Conservation (phyloP, 805 yeast genomes). For the Tetrapisispora nanseiensis region DNA sequence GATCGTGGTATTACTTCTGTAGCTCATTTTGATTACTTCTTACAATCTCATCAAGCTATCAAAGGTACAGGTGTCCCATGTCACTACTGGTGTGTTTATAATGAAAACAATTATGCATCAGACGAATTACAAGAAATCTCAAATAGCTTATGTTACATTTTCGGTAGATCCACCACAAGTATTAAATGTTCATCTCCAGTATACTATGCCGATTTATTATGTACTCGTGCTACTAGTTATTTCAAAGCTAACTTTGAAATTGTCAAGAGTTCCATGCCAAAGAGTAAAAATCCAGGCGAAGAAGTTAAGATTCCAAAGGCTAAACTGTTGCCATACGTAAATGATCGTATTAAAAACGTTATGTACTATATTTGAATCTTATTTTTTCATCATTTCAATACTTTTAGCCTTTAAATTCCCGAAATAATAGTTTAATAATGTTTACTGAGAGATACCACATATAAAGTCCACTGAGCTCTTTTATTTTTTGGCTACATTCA, state of each 20-base stretch:
- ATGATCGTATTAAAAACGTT: slow-evolving; percentile 11
- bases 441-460: too few species aligned
- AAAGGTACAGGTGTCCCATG: slow-evolving; percentile 22
- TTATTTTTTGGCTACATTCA: too few species aligned
- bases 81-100: slow-evolving; percentile 19
- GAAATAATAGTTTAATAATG: not conserved
- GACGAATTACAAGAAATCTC: slow-evolving; percentile 16
- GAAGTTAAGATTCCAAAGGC: slow-evolving; percentile 8
- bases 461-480: too few species aligned
- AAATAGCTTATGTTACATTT: slow-evolving; percentile 15
- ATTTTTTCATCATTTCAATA: not conserved
- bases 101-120: slow-evolving; percentile 12
- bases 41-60: slow-evolving; percentile 17
- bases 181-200: slow-evolving; percentile 15
- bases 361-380: slow-evolving; percentile 14
- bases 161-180: slow-evolving; percentile 17
- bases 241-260: slow-evolving; percentile 15
- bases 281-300: not conserved
- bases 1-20: slow-evolving; percentile 19
- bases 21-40: slow-evolving; percentile 20
- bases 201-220: slow-evolving; percentile 16
- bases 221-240: slow-evolving; percentile 16
- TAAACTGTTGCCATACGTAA: slow-evolving; percentile 10
- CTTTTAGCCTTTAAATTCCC: not conserved
- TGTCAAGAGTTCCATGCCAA: slow-evolving; percentile 1